A percentile compares a stretch with the other conserved stretches of the same genome.
Conservation (phyloP, 495 filamentous ascomycete genomes). For the Pseudoneurospora amorphoporcata region DNA sequence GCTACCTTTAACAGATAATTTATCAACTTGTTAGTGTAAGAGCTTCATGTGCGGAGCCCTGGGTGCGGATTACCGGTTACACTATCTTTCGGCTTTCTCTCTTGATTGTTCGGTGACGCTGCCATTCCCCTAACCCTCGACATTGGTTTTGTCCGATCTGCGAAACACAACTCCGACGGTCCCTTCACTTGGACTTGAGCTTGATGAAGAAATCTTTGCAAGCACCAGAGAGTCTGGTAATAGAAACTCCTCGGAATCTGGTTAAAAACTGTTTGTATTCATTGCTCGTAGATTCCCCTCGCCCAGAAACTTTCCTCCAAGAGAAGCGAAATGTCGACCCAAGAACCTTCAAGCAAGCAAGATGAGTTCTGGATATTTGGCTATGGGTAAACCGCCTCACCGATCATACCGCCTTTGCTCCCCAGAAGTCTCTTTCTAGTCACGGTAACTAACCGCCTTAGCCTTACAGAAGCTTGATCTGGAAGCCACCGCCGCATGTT, state of each 20-base stretch:
- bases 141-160: neutral
- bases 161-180: neutral
- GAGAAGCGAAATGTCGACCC: slow-evolving; percentile 9
- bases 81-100: neutral
- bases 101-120: neutral
- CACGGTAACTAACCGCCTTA: slow-evolving; percentile 16
- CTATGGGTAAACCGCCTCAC: slow-evolving; percentile 57
- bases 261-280: neutral
- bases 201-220: neutral
- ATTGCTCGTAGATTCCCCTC: neutral
- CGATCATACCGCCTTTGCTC: neutral
- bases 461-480: slow-evolving; percentile 72
- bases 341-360: slow-evolving; percentile 7
- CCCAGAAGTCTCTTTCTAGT: neutral
- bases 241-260: neutral
- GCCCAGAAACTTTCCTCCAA: neutral
- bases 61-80: neutral
- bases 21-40: neutral
- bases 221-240: neutral
- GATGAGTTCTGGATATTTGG: slow-evolving; percentile 82
- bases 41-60: neutral
- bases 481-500: slow-evolving; percentile 95
- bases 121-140: neutral
- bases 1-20: neutral
- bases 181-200: neutral